Conservation (phyloP, 352 stramenopile species). For the Phytophthora sansomeana region DNA sequence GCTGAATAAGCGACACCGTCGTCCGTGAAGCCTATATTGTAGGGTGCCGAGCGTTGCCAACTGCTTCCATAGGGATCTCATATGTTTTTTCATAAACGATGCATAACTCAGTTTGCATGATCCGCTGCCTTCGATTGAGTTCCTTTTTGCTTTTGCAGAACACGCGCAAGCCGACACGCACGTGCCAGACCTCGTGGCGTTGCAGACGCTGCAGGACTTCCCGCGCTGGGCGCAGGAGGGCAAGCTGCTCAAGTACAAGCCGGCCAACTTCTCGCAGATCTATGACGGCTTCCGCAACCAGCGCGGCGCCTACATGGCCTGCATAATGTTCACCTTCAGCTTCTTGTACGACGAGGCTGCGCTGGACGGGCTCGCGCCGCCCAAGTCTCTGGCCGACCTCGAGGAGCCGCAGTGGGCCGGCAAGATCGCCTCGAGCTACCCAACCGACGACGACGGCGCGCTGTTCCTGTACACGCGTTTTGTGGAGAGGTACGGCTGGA, state of each 20-base stretch:
- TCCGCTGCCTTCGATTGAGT: too few species aligned
- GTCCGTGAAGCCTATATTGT: too few species aligned
- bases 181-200: constrained; percentile 49
- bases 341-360: constrained; percentile 45
- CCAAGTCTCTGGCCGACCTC: constrained; percentile 39
- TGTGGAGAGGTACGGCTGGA: constrained; percentile 64
- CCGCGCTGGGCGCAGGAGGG: constrained; percentile 49
- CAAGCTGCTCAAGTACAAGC: constrained; percentile 65
- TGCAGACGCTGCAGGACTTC: constrained; percentile 69
- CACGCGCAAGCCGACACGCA: constrained; percentile 26
- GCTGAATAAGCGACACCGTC: too few species aligned
- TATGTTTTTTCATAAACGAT: too few species aligned
- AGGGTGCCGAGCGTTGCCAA: too few species aligned
- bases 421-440: constrained; percentile 57
- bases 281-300: constrained; percentile 53
- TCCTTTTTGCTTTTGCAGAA: too few species aligned
- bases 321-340: constrained; percentile 53
- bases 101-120: too few species aligned
- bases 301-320: constrained; percentile 45
- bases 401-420: constrained; percentile 43
- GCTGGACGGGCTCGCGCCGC: constrained; percentile 23
- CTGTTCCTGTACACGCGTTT: constrained; percentile 59
- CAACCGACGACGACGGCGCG: constrained; percentile 57
- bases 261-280: constrained; percentile 58
- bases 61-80: too few species aligned